A percentile compares a stretch with the other conserved stretches of the same genome.
Conservation (phyloP, 257 asterid genomes). For the Solanum piurae region DNA sequence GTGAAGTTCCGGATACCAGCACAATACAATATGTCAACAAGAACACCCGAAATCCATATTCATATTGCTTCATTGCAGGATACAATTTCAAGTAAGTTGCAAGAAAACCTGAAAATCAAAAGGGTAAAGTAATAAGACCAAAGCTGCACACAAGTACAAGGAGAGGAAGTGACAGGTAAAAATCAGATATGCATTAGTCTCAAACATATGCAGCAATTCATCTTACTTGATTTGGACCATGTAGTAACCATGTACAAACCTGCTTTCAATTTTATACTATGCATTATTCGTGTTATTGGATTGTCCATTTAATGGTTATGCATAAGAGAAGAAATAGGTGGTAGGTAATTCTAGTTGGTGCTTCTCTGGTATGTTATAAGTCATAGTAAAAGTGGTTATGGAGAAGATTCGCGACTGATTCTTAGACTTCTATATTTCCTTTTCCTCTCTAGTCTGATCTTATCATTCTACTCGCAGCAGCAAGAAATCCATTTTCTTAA, state of each 20-base stretch:
- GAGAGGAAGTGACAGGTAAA: not conserved
- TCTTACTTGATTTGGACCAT: not conserved
- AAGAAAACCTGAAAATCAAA: slow-evolving; percentile 15
- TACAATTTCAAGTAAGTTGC: slow-evolving; percentile 67
- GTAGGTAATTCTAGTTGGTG: not conserved
- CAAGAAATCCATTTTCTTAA: not conserved
- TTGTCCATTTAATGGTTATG: not conserved
- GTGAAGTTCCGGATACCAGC: slow-evolving; percentile 60
- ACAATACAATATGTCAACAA: slow-evolving; percentile 78
- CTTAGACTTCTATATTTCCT: not conserved
- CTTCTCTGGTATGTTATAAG: not conserved
- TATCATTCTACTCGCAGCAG: not conserved
- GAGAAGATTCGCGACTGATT: not conserved
- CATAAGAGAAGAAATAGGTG: not conserved
- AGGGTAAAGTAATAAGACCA: not conserved
- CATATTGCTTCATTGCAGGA: slow-evolving; percentile 86
- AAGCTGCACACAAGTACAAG: not conserved
- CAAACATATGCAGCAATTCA: not conserved
- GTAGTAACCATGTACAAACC: not conserved
- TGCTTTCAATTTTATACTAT: not conserved
- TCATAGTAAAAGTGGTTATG: not conserved
- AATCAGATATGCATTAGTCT: not conserved
- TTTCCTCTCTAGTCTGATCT: not conserved
- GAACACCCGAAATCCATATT: slow-evolving; percentile 91
- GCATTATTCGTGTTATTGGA: not conserved